Conservation (phyloP, 2,329 filamentous ascomycete genomes). For the Fusarium sp. region DNA sequence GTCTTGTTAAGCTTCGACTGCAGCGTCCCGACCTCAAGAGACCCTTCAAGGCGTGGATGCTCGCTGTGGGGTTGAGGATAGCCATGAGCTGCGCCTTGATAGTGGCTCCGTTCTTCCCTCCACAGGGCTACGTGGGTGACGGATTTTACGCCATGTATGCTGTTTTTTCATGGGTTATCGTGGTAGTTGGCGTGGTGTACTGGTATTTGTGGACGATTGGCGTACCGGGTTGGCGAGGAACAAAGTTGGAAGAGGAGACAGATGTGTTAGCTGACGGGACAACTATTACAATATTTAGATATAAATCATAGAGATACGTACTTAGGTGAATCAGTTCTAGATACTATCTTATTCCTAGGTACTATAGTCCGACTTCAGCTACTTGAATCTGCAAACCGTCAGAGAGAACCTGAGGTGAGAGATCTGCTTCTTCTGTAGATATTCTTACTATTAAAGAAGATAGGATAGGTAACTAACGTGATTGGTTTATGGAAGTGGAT, state of each 20-base stretch:
- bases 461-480: no score
- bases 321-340: no score
- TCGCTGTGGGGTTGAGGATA: slow-evolving; percentile 67
- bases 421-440: no score
- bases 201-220: slow-evolving; percentile 74
- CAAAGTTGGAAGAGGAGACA: slow-evolving; percentile 70
- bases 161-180: slow-evolving; percentile 64
- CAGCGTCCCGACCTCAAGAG: slow-evolving; percentile 69
- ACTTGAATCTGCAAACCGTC: rapidly evolving
- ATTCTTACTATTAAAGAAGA: no score
- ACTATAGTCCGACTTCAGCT: no score
- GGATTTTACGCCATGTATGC: slow-evolving; percentile 67
- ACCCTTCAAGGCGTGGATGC: slow-evolving; percentile 73
- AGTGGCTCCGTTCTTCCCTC: slow-evolving; percentile 71
- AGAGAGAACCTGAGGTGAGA: rapidly evolving
- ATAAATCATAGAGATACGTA: not conserved
- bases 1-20: slow-evolving; percentile 69
- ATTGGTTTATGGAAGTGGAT: no score
- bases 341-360: no score
- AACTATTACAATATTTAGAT: slow-evolving; percentile 60
- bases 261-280: slow-evolving; percentile 74
- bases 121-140: slow-evolving; percentile 57
- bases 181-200: slow-evolving; percentile 66
- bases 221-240: slow-evolving; percentile 68
- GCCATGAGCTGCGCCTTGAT: slow-evolving; percentile 65